phyloP scores from a whole-genome alignment of 192 early-diverging fungal species.

The Lunasporangiospora selenospora region DNA sequence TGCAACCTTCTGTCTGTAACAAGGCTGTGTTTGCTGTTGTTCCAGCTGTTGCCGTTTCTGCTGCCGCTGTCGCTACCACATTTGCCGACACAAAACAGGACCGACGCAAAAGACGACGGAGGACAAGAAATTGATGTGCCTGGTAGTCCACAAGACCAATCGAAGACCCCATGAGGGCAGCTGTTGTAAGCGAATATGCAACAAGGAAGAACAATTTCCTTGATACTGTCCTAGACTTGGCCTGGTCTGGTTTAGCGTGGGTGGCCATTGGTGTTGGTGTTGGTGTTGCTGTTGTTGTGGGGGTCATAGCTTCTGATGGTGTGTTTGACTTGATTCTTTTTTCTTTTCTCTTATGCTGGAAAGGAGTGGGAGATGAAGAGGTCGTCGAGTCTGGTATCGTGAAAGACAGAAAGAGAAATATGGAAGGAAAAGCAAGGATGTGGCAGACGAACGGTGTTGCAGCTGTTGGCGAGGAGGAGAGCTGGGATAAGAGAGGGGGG shows the following conservation, averaged over 20 bases:
- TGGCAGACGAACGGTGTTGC: too few relatives aligned
- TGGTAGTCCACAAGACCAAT: constrained; percentile 35
- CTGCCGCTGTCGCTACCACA: too few relatives aligned
- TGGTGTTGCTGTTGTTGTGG: background rate
- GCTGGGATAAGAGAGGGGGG: background rate
- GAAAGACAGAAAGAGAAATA: background rate
- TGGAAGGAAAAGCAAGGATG: too few relatives aligned
- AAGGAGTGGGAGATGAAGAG: background rate
- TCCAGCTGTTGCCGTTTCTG: too few relatives aligned
- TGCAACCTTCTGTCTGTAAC: background rate
- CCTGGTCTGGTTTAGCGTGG: background rate
- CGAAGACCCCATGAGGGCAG: constrained; percentile 42
- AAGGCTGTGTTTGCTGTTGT: background rate
- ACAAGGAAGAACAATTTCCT: constrained; percentile 19
- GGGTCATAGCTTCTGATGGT: background rate
- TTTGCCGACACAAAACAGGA: too few relatives aligned
- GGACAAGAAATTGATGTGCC: constrained; percentile 26
- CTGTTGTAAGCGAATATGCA: constrained; percentile 23
- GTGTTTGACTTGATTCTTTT: background rate
- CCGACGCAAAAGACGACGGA: constrained; percentile 4
- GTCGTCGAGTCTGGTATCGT: background rate
- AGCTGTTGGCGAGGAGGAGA: too few relatives aligned
- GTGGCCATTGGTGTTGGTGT: background rate
- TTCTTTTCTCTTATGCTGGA: too few relatives aligned
- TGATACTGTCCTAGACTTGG: too few relatives aligned